Conservation (phyloP, 2,329 filamentous ascomycete genomes). For the Colletotrichum trifolii region DNA sequence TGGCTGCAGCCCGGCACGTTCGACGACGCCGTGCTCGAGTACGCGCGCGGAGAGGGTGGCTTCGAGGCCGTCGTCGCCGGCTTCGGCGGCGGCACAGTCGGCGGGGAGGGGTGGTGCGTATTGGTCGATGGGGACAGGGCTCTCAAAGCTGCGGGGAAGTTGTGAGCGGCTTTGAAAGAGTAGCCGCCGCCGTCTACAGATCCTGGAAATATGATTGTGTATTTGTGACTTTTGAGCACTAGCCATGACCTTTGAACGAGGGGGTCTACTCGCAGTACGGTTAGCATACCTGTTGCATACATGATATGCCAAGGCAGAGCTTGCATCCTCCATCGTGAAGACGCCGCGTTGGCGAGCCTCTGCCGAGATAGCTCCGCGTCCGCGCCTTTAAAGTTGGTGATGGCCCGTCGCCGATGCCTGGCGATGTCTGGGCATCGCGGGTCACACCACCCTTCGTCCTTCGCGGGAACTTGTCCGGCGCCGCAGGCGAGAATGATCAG, state of each 20-base stretch:
- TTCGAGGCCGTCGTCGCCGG: conserved; percentile 79
- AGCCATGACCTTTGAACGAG: too few relatives aligned
- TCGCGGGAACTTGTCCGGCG: background rate
- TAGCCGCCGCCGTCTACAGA: too few relatives aligned
- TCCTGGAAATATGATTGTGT: too few relatives aligned
- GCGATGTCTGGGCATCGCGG: background rate
- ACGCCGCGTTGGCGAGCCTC: conserved; percentile 22
- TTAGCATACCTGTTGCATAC: too few relatives aligned
- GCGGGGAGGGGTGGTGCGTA: conserved; percentile 86
- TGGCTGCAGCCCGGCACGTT: conserved; percentile 95
- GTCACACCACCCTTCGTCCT: conserved; percentile 7
- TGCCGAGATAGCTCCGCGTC: conserved; percentile 28
- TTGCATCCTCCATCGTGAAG: conserved; percentile 19
- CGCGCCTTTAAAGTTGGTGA: conserved; percentile 19
- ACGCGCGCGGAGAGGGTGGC: conserved; percentile 67
- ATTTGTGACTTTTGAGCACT: too few relatives aligned
- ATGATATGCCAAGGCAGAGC: background rate
- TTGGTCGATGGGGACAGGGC: conserved; percentile 83
- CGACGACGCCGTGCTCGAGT: conserved; percentile 78
- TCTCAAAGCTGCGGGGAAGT: conserved; percentile 66
- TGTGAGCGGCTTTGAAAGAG: conserved; percentile 42
- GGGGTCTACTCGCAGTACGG: too few relatives aligned
- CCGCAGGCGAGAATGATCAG: background rate
- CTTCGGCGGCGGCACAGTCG: conserved; percentile 64
- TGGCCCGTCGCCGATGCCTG: background rate